These are phyloP conservation scores for Musa acuminata DNA, from an alignment of 176 grass and related monocot genomes.

Conservation along the genomic window DNA sequence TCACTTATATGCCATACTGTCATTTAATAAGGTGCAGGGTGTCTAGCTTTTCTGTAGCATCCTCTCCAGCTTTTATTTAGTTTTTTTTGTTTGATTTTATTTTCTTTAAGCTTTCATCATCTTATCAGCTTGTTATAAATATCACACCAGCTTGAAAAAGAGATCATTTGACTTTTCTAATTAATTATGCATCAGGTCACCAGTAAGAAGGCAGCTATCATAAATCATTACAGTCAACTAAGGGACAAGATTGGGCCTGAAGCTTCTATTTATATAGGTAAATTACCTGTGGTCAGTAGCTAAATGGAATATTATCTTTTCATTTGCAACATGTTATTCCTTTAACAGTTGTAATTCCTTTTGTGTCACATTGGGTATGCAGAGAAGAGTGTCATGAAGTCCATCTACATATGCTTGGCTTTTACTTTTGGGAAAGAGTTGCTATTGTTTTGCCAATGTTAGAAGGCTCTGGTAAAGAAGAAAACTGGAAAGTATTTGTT, in stretches of 20 bases:
- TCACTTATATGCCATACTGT: not conserved
- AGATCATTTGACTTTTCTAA: constrained; percentile 7
- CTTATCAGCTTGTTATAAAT: not conserved
- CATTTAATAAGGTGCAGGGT: not conserved
- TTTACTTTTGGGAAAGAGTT: not conserved
- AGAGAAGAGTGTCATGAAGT: not conserved
- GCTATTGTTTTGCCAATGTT: not conserved
- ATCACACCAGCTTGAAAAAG: not conserved
- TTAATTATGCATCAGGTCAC: constrained; percentile 54
- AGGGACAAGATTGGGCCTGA: constrained; percentile 77
- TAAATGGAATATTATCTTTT: not conserved
- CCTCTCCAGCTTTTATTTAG: not conserved
- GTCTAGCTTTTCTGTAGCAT: not conserved
- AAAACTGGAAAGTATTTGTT: too few relatives aligned
- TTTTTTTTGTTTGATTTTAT: too few relatives aligned
- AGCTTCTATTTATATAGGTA: constrained; percentile 80
- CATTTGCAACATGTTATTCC: not conserved
- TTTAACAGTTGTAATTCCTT: not conserved
- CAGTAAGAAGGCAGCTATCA: constrained; percentile 90
- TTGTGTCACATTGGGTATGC: not conserved
- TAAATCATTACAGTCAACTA: constrained; percentile 74
- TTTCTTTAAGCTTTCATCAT: not conserved
- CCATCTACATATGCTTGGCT: not conserved
- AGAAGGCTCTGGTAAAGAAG: too few relatives aligned
- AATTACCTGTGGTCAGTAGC: not conserved